Percentiles rank a stretch among this genome's conserved stretches.
These are phyloP conservation scores for Thelephora terrestris DNA, from an alignment of 1,284 basidiomycete species.

Conservation along the genomic window DNA sequence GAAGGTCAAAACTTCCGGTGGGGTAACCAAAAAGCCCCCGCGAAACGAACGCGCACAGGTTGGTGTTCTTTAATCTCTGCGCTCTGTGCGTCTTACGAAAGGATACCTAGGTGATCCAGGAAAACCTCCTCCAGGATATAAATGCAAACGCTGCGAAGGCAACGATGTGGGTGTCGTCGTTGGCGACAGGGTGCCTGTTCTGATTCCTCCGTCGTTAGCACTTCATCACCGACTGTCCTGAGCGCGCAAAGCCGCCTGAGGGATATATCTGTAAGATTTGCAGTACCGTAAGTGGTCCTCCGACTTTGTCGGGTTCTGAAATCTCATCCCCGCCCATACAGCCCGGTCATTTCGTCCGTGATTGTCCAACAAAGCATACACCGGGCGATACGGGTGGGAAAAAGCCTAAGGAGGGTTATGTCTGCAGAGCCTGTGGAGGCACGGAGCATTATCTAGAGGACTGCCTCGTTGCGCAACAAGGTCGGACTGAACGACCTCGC, in stretches of 20 bases:
- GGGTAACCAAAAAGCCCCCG: conserved; percentile 44
- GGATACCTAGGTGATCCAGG: conserved; percentile 26
- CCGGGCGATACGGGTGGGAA: conserved; percentile 68
- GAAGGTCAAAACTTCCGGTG: conserved; percentile 58
- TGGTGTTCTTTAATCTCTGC: conserved; percentile 14
- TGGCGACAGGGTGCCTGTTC: neutral
- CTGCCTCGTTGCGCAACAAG: conserved; percentile 61
- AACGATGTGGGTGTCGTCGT: conserved; percentile 41
- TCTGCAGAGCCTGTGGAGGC: conserved; percentile 82
- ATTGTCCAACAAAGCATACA: conserved; percentile 72
- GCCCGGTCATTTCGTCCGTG: conserved; percentile 77
- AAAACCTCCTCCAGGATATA: conserved; percentile 62
- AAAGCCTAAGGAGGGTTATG: conserved; percentile 75
- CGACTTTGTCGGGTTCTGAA: conserved; percentile 1
- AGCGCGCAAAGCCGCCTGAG: conserved; percentile 65
- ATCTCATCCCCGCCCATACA: conserved; percentile 18
- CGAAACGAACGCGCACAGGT: conserved; percentile 49
- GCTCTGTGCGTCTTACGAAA: neutral
- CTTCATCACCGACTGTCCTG: conserved; percentile 67
- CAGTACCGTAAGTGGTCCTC: conserved; percentile 33
- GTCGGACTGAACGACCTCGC: conserved; percentile 31
- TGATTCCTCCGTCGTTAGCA: conserved; percentile 36
- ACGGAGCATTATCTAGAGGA: conserved; percentile 79
- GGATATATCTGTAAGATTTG: conserved; percentile 84
- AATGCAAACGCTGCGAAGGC: conserved; percentile 68